A percentile compares a stretch with the other conserved stretches of the same genome.
These are phyloP conservation scores for Penicillium nordicum DNA, from an alignment of 2,329 filamentous ascomycete genomes.

Conservation along the genomic window DNA sequence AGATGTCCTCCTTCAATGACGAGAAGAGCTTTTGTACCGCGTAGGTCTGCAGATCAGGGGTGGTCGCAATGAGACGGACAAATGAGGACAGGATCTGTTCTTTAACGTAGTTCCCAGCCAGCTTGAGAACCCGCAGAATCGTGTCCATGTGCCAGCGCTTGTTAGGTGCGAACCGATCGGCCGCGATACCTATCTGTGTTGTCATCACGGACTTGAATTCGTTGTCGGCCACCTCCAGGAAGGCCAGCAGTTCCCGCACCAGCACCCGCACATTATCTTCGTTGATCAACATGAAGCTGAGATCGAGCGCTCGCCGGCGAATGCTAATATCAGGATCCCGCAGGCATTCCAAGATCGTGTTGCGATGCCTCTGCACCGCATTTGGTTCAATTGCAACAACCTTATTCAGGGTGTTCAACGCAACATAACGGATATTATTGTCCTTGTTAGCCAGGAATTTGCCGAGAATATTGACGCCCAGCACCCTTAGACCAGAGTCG, in stretches of 20 bases:
- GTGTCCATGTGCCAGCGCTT: constrained; percentile 99
- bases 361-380: constrained; percentile 92
- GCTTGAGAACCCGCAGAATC: constrained; percentile 86
- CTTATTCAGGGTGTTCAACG: constrained; percentile 94
- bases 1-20: constrained; percentile 91
- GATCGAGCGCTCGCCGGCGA: constrained; percentile 85
- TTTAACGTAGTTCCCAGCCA: constrained; percentile 95
- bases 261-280: constrained; percentile 92
- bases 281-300: constrained; percentile 98
- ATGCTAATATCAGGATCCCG: constrained; percentile 98
- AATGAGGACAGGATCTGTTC: constrained; percentile 97
- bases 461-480: constrained; percentile 96
- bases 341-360: constrained; percentile 94
- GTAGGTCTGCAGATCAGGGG: constrained; percentile 91
- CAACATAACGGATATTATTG: constrained; percentile 98
- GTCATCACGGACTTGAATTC: constrained; percentile 99
- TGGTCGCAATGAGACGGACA: constrained; percentile 90
- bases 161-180: constrained; percentile 91
- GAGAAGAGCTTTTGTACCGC: constrained; percentile 92
- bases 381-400: constrained; percentile 98
- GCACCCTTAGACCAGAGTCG: constrained; percentile 86
- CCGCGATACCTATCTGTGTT: constrained; percentile 93
- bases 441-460: constrained; percentile 98
- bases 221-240: constrained; percentile 94
- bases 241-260: constrained; percentile 87